Base-by-base conservation (phyloP, 2,329 filamentous ascomycete genomes). In the Clonostachys chloroleuca region DNA sequence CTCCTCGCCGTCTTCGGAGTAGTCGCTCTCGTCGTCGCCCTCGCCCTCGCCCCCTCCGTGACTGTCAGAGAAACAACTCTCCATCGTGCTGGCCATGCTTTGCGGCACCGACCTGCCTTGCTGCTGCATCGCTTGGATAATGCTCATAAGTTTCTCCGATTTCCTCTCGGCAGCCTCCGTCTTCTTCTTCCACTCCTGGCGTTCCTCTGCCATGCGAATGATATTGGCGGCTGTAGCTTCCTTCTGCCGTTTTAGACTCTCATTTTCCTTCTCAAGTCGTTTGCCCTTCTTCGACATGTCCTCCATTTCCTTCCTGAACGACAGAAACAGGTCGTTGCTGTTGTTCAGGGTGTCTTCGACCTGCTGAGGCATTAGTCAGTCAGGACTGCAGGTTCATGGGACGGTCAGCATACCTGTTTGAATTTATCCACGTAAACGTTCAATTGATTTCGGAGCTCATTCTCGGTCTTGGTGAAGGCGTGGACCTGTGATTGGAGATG, bases 271-370 rank as follows among this genome's bases (percentile, higher is more conserved):
- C 66, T 99, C 94, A 46, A 99, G 75, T 24, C 91, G 86, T 69
- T 96, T 96, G 6, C 92, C 96, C 73, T 97, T 97, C 73, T 96
- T 96, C 1, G 92, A 96, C 92, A 97, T 97, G 62, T 97, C 94
- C 69, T 97, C 94, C 92, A 97, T 97, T 69, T 97, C 94, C 72
- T 96, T 96, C 47, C 92, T 83, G 70, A 97, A 97, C 1, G 94
- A 96, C 56, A 96, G 75, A 68, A 97, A 97, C 46, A 97, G 75
- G 64, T 97, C 94, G 72, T 97, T 97, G 68, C 90, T 96, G 65
- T 96, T 97, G 70, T 96, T 97, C 45, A 97, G 80, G 36, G 92
- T 97, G 69, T 97, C 94, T 79, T 97, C 92, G 64, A 97, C 92
- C 92, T 97, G 56, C 51, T 53, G 51, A 51, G 50, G 46, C 52